Conservation (phyloP, 495 filamentous ascomycete genomes). For the Aspergillus avenaceus region DNA sequence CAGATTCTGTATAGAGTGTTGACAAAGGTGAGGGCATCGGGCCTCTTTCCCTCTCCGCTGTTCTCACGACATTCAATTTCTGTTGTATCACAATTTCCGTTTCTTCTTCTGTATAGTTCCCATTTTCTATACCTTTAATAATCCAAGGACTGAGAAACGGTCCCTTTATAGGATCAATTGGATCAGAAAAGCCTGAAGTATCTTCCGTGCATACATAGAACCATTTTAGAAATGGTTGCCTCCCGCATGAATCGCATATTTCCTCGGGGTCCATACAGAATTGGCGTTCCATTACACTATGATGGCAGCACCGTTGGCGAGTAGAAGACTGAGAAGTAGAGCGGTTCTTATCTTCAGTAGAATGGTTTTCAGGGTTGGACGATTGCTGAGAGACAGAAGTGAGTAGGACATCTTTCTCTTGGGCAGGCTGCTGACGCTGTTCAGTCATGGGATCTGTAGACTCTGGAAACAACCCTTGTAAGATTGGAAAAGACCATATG, state of each 20-base stretch:
- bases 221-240: slow-evolving; percentile 52
- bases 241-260: slow-evolving; percentile 50
- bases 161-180: slow-evolving; percentile 22
- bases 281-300: slow-evolving; percentile 10
- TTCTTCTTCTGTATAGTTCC: slow-evolving; percentile 44
- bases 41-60: slow-evolving; percentile 13
- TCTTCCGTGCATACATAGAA: slow-evolving; percentile 66
- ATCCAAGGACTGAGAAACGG: slow-evolving; percentile 33
- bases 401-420: background rate
- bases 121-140: slow-evolving; percentile 44
- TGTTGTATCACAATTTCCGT: slow-evolving; percentile 35
- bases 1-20: slow-evolving; percentile 7
- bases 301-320: slow-evolving; percentile 9
- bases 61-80: slow-evolving; percentile 32
- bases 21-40: background rate
- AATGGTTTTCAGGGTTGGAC: background rate
- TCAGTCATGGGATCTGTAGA: background rate
- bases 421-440: background rate
- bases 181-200: slow-evolving; percentile 16
- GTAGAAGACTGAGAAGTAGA: background rate
- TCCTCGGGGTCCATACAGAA: slow-evolving; percentile 11
- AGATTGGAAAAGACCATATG: background rate
- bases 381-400: background rate
- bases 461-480: background rate
- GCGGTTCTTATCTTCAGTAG: background rate